phyloP scores from a whole-genome alignment of 192 early-diverging fungal species.

The Coemansia asiatica region DNA sequence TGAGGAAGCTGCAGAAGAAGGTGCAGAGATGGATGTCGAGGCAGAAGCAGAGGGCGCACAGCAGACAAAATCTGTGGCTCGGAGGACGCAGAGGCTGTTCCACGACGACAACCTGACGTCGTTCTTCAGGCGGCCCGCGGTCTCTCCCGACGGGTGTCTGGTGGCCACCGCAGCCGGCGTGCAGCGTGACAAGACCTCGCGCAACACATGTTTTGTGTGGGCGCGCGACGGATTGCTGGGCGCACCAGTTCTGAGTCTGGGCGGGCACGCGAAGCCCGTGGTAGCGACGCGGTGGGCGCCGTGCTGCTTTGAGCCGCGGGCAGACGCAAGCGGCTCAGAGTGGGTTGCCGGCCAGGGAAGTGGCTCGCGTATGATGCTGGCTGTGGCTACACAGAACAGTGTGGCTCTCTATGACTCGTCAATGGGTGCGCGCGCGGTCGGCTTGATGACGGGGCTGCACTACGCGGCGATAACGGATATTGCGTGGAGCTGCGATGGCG shows the following conservation, averaged over 20 bases:
- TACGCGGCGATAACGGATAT: slow-evolving; percentile 88
- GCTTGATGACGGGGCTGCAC: slow-evolving; percentile 75
- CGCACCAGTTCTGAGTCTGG: slow-evolving; percentile 68
- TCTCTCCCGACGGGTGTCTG: slow-evolving; percentile 86
- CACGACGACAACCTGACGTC: slow-evolving; percentile 87
- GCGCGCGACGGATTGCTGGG: slow-evolving; percentile 60
- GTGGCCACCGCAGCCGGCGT: slow-evolving; percentile 80
- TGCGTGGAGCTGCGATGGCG: slow-evolving; percentile 80
- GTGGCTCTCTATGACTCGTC: slow-evolving; percentile 88
- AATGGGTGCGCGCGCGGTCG: slow-evolving; percentile 62
- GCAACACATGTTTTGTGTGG: slow-evolving; percentile 69
- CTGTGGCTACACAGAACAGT: slow-evolving; percentile 80
- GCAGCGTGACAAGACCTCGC: slow-evolving; percentile 48
- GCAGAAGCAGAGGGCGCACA: background rate
- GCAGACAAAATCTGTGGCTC: background rate
- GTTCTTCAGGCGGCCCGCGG: slow-evolving; percentile 84
- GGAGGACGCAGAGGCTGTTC: slow-evolving; percentile 56
- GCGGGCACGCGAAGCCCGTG: slow-evolving; percentile 73
- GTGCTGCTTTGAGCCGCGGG: slow-evolving; percentile 25
- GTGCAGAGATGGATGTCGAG: slow-evolving; percentile 6
- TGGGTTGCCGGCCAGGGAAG: slow-evolving; percentile 28
- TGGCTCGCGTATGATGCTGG: slow-evolving; percentile 79
- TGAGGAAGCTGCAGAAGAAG: slow-evolving; percentile 11
- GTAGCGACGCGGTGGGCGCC: slow-evolving; percentile 73
- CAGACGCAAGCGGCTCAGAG: background rate